phyloP scores from a whole-genome alignment of 345 rosid species.

The Salix purpurea region DNA sequence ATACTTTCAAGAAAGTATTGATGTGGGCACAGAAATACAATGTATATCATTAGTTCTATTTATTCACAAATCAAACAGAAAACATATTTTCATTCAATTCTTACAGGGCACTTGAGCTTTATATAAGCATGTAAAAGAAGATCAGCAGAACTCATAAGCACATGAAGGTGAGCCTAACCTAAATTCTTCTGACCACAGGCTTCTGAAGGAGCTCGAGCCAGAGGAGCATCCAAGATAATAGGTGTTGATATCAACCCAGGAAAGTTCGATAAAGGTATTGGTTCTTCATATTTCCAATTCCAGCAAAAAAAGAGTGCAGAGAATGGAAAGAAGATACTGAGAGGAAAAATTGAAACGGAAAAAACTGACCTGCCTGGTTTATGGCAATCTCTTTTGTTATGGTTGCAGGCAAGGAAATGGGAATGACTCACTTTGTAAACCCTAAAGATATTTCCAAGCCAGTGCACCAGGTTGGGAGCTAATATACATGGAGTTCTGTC shows the following conservation, averaged over 20 bases:
- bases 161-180: too few relatives aligned
- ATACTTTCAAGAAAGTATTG: too few relatives aligned
- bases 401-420: constrained; percentile 30
- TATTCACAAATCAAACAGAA: not conserved
- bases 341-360: not conserved
- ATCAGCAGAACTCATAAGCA: too few relatives aligned
- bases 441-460: constrained; percentile 27
- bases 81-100: not conserved
- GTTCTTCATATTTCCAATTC: not conserved
- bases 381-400: not conserved
- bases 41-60: not conserved
- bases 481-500: not conserved
- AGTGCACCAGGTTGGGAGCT: constrained; percentile 27
- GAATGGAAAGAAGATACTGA: not conserved
- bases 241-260: constrained; percentile 51
- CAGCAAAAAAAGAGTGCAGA: not conserved
- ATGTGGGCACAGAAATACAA: not conserved
- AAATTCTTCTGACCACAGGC: constrained; percentile 26
- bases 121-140: too few relatives aligned
- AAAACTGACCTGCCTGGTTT: not conserved
- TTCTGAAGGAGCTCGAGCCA: constrained; percentile 55
- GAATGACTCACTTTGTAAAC: constrained; percentile 36
- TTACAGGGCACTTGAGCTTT: not conserved
- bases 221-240: constrained; percentile 61
- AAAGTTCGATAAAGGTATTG: constrained; percentile 49